phyloP scores from a whole-genome alignment of 345 rosid genomes.

The Salix udensis region DNA sequence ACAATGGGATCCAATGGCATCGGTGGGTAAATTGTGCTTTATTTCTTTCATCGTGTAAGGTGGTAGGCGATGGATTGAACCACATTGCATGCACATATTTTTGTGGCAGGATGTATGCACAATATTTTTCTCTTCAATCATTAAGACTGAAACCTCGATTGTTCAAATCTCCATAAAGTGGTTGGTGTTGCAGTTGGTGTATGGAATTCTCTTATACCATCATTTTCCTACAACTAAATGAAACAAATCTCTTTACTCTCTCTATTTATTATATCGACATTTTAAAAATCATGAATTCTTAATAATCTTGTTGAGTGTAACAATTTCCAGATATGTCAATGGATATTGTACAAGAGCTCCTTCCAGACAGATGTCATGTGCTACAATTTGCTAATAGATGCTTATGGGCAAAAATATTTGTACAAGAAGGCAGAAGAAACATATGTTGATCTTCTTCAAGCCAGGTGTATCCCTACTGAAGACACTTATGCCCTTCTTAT shows the following conservation, averaged over 20 bases:
- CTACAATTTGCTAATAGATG: slow-evolving; percentile 87
- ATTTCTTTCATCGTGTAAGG: too few relatives aligned
- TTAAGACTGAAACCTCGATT: too few relatives aligned
- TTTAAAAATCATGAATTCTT: neutral
- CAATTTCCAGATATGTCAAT: slow-evolving; percentile 64
- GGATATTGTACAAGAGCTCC: slow-evolving; percentile 78
- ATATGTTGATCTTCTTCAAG: slow-evolving; percentile 68
- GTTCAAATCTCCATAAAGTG: too few relatives aligned
- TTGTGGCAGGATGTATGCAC: neutral
- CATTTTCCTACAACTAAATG: too few relatives aligned
- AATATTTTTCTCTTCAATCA: too few relatives aligned
- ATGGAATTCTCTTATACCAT: too few relatives aligned
- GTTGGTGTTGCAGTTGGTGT: too few relatives aligned
- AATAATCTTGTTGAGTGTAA: neutral
- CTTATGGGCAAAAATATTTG: slow-evolving; percentile 66
- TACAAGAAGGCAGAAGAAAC: slow-evolving; percentile 61
- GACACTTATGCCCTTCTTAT: slow-evolving; percentile 86
- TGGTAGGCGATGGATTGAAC: neutral
- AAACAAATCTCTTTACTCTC: neutral
- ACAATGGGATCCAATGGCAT: slow-evolving; percentile 62
- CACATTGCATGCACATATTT: neutral
- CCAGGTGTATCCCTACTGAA: slow-evolving; percentile 78
- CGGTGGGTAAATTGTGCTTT: slow-evolving; percentile 37
- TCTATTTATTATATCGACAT: neutral
- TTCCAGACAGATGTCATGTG: slow-evolving; percentile 76